Conservation (phyloP, 2,329 filamentous ascomycete species). For the Epichloe sibirici region DNA sequence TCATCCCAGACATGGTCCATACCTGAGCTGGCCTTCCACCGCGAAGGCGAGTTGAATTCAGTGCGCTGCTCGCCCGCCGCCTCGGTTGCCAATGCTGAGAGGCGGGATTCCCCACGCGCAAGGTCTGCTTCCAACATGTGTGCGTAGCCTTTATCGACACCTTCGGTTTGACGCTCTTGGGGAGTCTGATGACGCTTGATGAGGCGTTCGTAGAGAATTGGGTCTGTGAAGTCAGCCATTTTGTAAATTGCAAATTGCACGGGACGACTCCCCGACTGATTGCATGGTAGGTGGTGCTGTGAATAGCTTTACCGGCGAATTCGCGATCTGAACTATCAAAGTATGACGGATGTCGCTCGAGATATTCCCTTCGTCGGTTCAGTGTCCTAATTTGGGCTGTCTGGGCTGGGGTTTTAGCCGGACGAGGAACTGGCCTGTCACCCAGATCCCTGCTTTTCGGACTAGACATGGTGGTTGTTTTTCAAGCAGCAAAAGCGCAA, state of each 20-base stretch:
- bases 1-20: constrained; percentile 17
- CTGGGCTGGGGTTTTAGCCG: constrained; percentile 28
- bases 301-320: constrained; percentile 32
- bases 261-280: too few relatives aligned
- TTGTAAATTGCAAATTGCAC: too few relatives aligned
- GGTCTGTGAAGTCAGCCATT: constrained; percentile 35
- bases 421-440: constrained; percentile 31
- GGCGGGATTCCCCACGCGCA: constrained; percentile 65
- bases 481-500: too few relatives aligned
- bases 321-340: constrained; percentile 46
- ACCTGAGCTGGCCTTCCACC: not conserved
- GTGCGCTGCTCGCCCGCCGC: constrained; percentile 2
- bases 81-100: constrained; percentile 36
- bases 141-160: constrained; percentile 63
- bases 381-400: constrained; percentile 44
- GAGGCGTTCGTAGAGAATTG: constrained; percentile 69
- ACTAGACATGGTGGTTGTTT: not conserved
- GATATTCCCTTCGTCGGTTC: constrained; percentile 67
- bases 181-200: constrained; percentile 66
- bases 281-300: not conserved
- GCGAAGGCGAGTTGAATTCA: not conserved
- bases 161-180: constrained; percentile 61
- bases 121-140: constrained; percentile 69
- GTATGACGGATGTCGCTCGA: constrained; percentile 62
- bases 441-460: not conserved